Percentiles rank a stretch among this genome's conserved stretches.
Conservation (phyloP, 1,284 basidiomycete genomes). For the Irpex sp. region DNA sequence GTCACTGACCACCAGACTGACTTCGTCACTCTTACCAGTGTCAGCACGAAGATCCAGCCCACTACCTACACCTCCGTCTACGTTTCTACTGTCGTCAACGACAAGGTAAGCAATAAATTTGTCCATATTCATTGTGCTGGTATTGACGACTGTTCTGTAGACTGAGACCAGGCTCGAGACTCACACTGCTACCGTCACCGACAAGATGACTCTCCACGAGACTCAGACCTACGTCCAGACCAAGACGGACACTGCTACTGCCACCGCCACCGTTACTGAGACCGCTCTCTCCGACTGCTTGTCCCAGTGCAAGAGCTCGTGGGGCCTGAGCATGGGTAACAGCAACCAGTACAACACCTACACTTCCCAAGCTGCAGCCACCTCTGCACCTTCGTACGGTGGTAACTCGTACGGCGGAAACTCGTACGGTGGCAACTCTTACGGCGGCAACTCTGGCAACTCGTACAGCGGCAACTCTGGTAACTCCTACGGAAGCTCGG, state of each 20-base stretch:
- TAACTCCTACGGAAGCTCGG: not conserved
- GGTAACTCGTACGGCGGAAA: not conserved
- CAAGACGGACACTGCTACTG: conserved; percentile 18
- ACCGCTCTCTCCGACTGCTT: conserved; percentile 54
- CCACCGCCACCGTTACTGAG: conserved; percentile 44
- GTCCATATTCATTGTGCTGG: not conserved
- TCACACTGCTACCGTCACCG: conserved; percentile 43
- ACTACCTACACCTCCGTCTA: conserved; percentile 55
- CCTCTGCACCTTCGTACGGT: conserved; percentile 8
- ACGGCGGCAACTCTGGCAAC: conserved; percentile 2
- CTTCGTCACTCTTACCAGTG: conserved; percentile 25
- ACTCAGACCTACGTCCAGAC: conserved; percentile 37
- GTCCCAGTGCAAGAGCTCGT: conserved; percentile 54
- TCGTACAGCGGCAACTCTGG: conserved; percentile 2
- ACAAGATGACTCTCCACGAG: conserved; percentile 40
- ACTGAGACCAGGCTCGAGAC: conserved; percentile 56
- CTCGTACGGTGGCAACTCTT: conserved; percentile 1
- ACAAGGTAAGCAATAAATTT: conserved; percentile 41
- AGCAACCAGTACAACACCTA: conserved; percentile 52
- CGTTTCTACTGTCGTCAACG: conserved; percentile 54
- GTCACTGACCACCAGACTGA: conserved; percentile 35
- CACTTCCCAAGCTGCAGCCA: conserved; percentile 15
- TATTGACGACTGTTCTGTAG: conserved; percentile 21
- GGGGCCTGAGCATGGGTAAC: conserved; percentile 49
- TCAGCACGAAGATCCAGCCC: conserved; percentile 28